These are phyloP conservation scores for Coemansia sp. DNA, from an alignment of 192 early-diverging fungal genomes.

Conservation along the genomic window DNA sequence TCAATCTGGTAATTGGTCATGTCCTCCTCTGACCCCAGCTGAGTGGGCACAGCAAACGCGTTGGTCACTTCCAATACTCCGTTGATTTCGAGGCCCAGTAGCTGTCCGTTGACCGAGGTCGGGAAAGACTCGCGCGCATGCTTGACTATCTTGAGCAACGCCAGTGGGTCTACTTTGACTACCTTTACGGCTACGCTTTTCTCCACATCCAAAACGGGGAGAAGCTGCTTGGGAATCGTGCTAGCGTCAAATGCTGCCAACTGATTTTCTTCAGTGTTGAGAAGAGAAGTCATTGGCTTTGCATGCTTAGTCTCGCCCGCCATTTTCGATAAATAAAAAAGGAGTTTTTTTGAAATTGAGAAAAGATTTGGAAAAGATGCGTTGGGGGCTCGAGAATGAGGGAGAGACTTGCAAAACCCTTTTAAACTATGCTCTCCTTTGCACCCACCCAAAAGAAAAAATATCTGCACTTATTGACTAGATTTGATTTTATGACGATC, in stretches of 20 bases:
- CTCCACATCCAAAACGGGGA: slow-evolving; percentile 62
- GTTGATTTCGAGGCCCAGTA: slow-evolving; percentile 91
- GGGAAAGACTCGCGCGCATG: slow-evolving; percentile 87
- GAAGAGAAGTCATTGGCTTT: slow-evolving; percentile 55
- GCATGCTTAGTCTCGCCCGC: slow-evolving; percentile 31
- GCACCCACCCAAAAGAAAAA: background rate
- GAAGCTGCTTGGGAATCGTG: slow-evolving; percentile 37
- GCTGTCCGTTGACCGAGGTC: slow-evolving; percentile 81
- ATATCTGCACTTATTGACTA: background rate
- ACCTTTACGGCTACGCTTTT: slow-evolving; percentile 56
- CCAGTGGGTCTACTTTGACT: slow-evolving; percentile 78
- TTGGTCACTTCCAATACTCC: slow-evolving; percentile 92
- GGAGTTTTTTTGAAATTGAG: background rate
- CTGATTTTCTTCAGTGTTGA: slow-evolving; percentile 31
- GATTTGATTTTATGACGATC: background rate
- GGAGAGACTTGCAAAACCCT: background rate
- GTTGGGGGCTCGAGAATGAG: background rate
- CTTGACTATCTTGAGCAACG: slow-evolving; percentile 97
- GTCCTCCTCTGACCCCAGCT: slow-evolving; percentile 61
- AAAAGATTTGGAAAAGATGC: background rate
- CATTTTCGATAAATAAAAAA: slow-evolving; percentile 17
- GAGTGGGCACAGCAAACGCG: slow-evolving; percentile 81
- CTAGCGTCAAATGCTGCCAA: slow-evolving; percentile 36
- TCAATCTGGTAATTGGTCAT: slow-evolving; percentile 86
- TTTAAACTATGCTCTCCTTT: background rate